Conservation (phyloP, 108 stramenopile genomes). For the Parmales sp. region DNA sequence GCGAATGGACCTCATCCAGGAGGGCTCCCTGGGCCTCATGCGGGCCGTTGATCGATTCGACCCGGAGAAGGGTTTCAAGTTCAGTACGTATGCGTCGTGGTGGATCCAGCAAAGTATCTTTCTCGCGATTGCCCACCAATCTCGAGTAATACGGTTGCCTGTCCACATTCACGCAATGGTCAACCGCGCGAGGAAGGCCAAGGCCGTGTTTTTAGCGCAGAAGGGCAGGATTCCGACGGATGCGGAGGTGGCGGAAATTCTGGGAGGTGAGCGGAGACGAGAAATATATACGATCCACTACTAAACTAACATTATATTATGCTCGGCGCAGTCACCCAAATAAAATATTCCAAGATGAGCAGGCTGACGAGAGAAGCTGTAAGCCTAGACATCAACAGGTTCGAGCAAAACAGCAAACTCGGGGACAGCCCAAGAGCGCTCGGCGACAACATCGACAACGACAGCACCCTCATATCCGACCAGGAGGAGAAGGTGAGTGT, state of each 20-base stretch:
- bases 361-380: background rate
- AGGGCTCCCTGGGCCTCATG: constrained; percentile 71
- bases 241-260: constrained; percentile 72
- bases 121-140: constrained; percentile 81
- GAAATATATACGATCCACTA: background rate
- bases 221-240: constrained; percentile 72
- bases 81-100: constrained; percentile 83
- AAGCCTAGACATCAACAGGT: background rate
- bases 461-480: background rate
- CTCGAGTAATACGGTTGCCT: constrained; percentile 85
- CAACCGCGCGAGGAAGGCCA: constrained; percentile 61
- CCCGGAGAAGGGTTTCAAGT: constrained; percentile 75
- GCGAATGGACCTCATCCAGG: constrained; percentile 73
- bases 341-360: constrained; percentile 38
- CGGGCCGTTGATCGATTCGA: constrained; percentile 81
- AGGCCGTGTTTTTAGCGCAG: constrained; percentile 43
- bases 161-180: constrained; percentile 92
- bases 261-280: constrained; percentile 40
- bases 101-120: constrained; percentile 85
- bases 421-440: constrained; percentile 68
- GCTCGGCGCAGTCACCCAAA: constrained; percentile 32
- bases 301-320: background rate
- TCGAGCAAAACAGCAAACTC: constrained; percentile 31
- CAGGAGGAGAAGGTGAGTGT: too few relatives aligned
- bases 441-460: constrained; percentile 54